These are phyloP conservation scores for Collariella sp. DNA, from an alignment of 495 filamentous ascomycete genomes.

Conservation along the genomic window DNA sequence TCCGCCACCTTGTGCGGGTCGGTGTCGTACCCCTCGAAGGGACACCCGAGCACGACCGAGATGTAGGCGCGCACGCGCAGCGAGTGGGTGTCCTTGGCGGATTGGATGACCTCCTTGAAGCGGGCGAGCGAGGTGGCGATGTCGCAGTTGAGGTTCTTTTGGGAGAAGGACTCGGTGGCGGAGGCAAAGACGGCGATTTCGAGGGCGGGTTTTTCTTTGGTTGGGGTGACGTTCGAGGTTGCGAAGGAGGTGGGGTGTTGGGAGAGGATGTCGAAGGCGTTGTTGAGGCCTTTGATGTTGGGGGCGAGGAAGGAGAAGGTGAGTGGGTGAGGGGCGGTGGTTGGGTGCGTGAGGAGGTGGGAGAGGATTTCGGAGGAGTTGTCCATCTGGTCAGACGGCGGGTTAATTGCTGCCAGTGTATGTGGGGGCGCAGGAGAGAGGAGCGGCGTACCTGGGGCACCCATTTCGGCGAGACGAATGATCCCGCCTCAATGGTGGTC, in stretches of 20 bases:
- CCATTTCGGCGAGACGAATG: constrained; percentile 96
- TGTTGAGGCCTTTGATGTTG: constrained; percentile 67
- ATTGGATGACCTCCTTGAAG: constrained; percentile 64
- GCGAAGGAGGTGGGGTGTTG: constrained; percentile 32
- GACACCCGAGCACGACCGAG: constrained; percentile 87
- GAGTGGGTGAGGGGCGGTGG: constrained; percentile 55
- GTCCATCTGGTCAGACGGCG: constrained; percentile 59
- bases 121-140: constrained; percentile 72
- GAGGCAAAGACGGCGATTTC: constrained; percentile 90
- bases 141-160: constrained; percentile 83
- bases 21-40: constrained; percentile 83
- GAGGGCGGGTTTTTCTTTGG: constrained; percentile 37
- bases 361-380: constrained; percentile 77
- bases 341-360: constrained; percentile 60
- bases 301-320: constrained; percentile 92
- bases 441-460: constrained; percentile 71
- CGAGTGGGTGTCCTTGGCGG: constrained; percentile 55
- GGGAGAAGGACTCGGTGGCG: constrained; percentile 85
- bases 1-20: constrained; percentile 70
- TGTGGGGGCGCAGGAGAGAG: not conserved
- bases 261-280: constrained; percentile 40
- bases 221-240: constrained; percentile 21
- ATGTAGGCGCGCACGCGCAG: constrained; percentile 88
- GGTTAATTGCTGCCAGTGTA: not conserved
- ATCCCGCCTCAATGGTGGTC: constrained; percentile 83